These are phyloP conservation scores for Phylloboletellus chloephorus DNA, from an alignment of 1,284 basidiomycete species.

Conservation along the genomic window DNA sequence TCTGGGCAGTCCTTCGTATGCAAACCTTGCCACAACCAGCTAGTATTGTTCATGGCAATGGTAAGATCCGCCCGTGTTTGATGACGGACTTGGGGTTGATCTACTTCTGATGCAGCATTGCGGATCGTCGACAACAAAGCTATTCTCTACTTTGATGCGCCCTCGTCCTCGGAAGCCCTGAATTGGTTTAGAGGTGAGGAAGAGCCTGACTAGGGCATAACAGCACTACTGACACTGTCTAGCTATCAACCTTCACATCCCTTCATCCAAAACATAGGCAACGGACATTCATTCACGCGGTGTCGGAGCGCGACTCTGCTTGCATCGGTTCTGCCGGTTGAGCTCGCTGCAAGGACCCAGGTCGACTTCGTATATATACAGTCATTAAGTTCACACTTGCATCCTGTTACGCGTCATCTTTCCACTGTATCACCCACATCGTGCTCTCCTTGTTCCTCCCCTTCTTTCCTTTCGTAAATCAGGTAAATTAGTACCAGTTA, in stretches of 20 bases:
- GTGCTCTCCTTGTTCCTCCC: constrained; percentile 1
- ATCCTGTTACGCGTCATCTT: constrained; percentile 29
- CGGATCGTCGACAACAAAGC: constrained; percentile 85
- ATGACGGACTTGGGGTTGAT: constrained; percentile 7
- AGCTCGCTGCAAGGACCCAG: constrained; percentile 17
- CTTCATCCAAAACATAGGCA: constrained; percentile 44
- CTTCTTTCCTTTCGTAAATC: constrained; percentile 8
- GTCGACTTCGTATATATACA: constrained; percentile 33
- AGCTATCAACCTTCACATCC: constrained; percentile 65
- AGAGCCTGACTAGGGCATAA: background rate
- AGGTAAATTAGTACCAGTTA: constrained; percentile 29
- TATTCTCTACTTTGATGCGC: constrained; percentile 88
- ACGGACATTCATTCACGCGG: constrained; percentile 10
- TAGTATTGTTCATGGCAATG: constrained; percentile 83
- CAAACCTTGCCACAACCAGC: constrained; percentile 84
- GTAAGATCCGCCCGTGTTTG: constrained; percentile 39
- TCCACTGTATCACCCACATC: constrained; percentile 33
- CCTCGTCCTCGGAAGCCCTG: constrained; percentile 74
- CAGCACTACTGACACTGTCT: constrained; percentile 8
- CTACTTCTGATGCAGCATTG: constrained; percentile 45
- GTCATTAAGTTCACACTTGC: constrained; percentile 34
- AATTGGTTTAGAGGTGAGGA: constrained; percentile 81
- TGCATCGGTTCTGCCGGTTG: constrained; percentile 7
- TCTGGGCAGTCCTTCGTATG: constrained; percentile 92
- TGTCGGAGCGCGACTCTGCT: constrained; percentile 7